phyloP scores from a whole-genome alignment of 768 basidiomycete species.

The Lactifluus rugatus region DNA sequence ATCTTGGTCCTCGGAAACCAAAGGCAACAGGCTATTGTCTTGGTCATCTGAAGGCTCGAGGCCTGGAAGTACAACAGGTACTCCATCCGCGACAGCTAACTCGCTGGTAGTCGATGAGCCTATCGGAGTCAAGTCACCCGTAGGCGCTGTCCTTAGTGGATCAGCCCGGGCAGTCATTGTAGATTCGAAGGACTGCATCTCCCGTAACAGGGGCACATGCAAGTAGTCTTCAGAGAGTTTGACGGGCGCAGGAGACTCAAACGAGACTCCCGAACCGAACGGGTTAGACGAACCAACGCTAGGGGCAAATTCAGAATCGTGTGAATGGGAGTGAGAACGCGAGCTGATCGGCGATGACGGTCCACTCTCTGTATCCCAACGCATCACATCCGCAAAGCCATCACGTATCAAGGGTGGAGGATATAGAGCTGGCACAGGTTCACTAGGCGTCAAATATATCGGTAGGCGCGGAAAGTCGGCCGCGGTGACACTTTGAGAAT shows the following conservation, averaged over 20 bases:
- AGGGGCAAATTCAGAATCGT: conserved; percentile 2
- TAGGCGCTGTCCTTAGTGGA: not conserved
- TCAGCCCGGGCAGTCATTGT: conserved; percentile 63
- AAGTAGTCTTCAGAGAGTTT: conserved; percentile 34
- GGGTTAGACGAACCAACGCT: conserved; percentile 38
- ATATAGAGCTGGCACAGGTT: conserved; percentile 8
- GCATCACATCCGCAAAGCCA: conserved; percentile 58
- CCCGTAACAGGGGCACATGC: conserved; percentile 45
- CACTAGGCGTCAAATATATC: not conserved
- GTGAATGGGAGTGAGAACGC: conserved; percentile 20
- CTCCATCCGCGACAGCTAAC: not conserved
- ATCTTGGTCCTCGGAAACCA: conserved; percentile 10
- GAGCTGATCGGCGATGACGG: conserved; percentile 33
- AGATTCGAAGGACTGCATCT: conserved; percentile 85
- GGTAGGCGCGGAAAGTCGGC: conserved; percentile 46
- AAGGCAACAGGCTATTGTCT: conserved; percentile 9
- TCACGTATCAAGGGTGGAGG: conserved; percentile 33
- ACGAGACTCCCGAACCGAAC: conserved; percentile 54
- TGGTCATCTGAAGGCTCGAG: not conserved
- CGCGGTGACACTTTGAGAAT: conserved; percentile 72
- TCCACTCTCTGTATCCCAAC: conserved; percentile 34
- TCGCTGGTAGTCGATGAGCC: not conserved
- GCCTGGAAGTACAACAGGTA: not conserved
- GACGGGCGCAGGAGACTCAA: conserved; percentile 50
- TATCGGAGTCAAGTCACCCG: not conserved